Evolutionary conservation across 352 stramenopile species (phyloP).

Genomic region (Phytophthora sp.): DNA sequence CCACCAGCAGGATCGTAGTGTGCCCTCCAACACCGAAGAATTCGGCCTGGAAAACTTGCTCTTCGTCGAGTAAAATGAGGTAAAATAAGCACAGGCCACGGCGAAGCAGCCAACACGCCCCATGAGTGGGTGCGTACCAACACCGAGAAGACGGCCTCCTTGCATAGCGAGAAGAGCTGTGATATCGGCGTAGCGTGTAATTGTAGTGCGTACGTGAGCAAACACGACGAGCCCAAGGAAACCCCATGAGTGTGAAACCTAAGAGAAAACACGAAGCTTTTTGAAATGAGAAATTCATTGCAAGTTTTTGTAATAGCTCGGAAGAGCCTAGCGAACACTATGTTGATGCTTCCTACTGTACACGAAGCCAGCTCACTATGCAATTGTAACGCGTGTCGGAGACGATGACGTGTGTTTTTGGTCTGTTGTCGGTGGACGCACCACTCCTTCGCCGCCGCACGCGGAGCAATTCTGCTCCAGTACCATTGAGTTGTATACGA

Average conservation of each 20-base stretch:
- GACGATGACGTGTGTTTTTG: too few species aligned
- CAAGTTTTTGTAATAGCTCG: too few species aligned
- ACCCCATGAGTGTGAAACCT: conserved; percentile 13
- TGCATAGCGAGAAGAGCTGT: conserved; percentile 18
- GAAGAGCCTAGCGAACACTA: too few species aligned
- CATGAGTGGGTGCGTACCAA: conserved; percentile 22
- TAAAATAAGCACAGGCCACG: neutral
- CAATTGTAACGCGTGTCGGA: conserved; percentile 1
- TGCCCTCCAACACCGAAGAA: conserved; percentile 58
- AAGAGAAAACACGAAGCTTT: too few species aligned
- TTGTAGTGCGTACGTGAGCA: conserved; percentile 32
- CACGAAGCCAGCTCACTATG: too few species aligned
- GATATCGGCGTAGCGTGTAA: conserved; percentile 35
- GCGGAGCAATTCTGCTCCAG: conserved; percentile 59
- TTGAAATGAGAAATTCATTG: conserved; percentile 17
- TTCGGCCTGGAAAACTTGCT: conserved; percentile 73
- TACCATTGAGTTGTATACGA: conserved; percentile 59
- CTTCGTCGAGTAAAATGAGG: conserved; percentile 76
- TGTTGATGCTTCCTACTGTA: too few species aligned
- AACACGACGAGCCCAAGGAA: conserved; percentile 16
- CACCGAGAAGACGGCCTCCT: conserved; percentile 5
- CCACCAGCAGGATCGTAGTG: conserved; percentile 47
- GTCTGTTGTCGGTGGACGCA: conserved; percentile 8
- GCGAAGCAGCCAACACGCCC: conserved; percentile 10
- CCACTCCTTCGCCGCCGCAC: conserved; percentile 66